A percentile compares a stretch with the other conserved stretches of the same genome.
Conservation (phyloP, 2,329 filamentous ascomycete species). For the Epicoccum nigrum region DNA sequence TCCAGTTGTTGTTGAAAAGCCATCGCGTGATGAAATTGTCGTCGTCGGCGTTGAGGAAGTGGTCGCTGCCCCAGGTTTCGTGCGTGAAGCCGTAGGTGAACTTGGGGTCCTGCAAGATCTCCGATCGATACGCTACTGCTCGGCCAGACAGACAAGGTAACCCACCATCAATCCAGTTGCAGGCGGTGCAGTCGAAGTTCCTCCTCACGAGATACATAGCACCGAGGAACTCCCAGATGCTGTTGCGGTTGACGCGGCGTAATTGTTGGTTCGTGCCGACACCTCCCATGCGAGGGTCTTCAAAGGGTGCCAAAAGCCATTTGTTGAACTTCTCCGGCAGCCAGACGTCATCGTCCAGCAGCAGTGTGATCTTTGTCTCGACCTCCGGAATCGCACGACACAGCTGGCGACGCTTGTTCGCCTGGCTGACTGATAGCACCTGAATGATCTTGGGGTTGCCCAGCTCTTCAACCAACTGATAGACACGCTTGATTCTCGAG, state of each 20-base stretch:
- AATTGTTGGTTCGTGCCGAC: slow-evolving; percentile 92
- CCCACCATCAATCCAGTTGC: slow-evolving; percentile 91
- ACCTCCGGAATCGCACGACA: slow-evolving; percentile 89
- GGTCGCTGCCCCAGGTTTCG: slow-evolving; percentile 72
- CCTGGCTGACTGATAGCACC: slow-evolving; percentile 78
- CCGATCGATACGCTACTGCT: slow-evolving; percentile 88
- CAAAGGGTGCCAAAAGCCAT: slow-evolving; percentile 93
- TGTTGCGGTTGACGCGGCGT: slow-evolving; percentile 68
- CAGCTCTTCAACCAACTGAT: slow-evolving; percentile 60
- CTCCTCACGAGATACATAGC: slow-evolving; percentile 90
- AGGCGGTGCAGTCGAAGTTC: slow-evolving; percentile 96
- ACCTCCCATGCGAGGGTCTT: slow-evolving; percentile 81
- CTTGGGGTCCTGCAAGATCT: slow-evolving; percentile 82
- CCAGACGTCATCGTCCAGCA: slow-evolving; percentile 95
- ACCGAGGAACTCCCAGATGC: slow-evolving; percentile 86
- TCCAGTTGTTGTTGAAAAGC: slow-evolving; percentile 90
- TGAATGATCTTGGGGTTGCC: slow-evolving; percentile 65
- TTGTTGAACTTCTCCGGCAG: slow-evolving; percentile 86
- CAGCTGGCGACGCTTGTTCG: slow-evolving; percentile 95
- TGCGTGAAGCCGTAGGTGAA: slow-evolving; percentile 91
- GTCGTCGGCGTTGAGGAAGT: slow-evolving; percentile 92
- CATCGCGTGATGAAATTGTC: slow-evolving; percentile 98
- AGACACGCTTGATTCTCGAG: slow-evolving; percentile 73
- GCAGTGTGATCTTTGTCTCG: slow-evolving; percentile 81
- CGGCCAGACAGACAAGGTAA: slow-evolving; percentile 96